phyloP scores from a whole-genome alignment of 2,329 filamentous ascomycete species.

The Hymenoscyphus repandus region DNA sequence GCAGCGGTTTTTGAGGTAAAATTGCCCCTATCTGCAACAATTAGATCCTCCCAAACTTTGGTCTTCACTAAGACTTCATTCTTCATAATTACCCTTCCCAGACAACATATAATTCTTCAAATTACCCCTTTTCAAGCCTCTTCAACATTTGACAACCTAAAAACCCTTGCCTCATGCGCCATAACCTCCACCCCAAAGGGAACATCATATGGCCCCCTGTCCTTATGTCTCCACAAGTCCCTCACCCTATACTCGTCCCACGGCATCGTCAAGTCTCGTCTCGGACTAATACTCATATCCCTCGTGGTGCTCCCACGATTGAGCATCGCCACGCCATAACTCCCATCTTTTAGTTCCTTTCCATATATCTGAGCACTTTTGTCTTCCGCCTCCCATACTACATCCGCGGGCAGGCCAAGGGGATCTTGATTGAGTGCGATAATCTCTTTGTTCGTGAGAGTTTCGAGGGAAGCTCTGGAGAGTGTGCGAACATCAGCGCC shows the following conservation, averaged over 20 bases:
- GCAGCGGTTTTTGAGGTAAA: too few species aligned
- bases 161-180: slow-evolving; percentile 19
- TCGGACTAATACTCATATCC: slow-evolving; percentile 18
- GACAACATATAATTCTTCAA: not conserved
- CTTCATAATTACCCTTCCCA: too few species aligned
- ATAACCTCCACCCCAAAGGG: slow-evolving; percentile 20
- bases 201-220: slow-evolving; percentile 17
- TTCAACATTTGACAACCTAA: slow-evolving; percentile 12
- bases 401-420: slow-evolving; percentile 23
- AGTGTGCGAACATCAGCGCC: slow-evolving; percentile 19
- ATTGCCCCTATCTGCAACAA: too few species aligned
- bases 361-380: slow-evolving; percentile 17
- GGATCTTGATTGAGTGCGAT: slow-evolving; percentile 34
- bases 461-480: slow-evolving; percentile 12
- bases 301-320: slow-evolving; percentile 17
- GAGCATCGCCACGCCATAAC: slow-evolving; percentile 19
- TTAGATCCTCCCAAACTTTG: too few species aligned
- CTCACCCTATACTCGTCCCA: slow-evolving; percentile 18
- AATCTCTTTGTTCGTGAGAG: slow-evolving; percentile 29
- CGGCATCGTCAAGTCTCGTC: slow-evolving; percentile 13
- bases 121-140: not conserved
- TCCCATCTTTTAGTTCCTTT: slow-evolving; percentile 17
- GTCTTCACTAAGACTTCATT: too few species aligned
- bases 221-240: slow-evolving; percentile 22
- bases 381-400: slow-evolving; percentile 6